Conservation (phyloP, 2,329 filamentous ascomycete genomes). For the Elsinoe australis region DNA sequence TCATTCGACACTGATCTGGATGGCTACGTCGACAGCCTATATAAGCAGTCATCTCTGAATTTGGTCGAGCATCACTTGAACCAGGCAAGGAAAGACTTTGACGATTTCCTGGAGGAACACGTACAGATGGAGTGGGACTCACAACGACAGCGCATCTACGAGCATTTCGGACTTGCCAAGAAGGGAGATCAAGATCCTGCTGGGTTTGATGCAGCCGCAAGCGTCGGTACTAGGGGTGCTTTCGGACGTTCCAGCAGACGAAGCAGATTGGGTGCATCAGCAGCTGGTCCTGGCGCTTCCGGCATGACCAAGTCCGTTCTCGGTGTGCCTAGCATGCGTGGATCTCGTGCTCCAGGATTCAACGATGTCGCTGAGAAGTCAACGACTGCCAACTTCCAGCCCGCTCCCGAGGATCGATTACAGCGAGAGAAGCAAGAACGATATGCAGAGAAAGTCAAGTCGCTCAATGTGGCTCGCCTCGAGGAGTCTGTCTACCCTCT, state of each 20-base stretch:
- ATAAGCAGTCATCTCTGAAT: slow-evolving; percentile 81
- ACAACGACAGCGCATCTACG: slow-evolving; percentile 85
- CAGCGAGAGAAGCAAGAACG: slow-evolving; percentile 76
- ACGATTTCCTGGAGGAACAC: slow-evolving; percentile 88
- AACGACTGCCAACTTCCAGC: slow-evolving; percentile 37
- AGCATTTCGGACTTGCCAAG: slow-evolving; percentile 78
- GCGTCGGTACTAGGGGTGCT: slow-evolving; percentile 30
- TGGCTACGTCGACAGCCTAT: slow-evolving; percentile 75
- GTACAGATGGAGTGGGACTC: slow-evolving; percentile 93
- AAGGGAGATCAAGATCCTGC: slow-evolving; percentile 31
- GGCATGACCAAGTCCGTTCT: slow-evolving; percentile 78
- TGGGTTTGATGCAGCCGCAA: slow-evolving; percentile 31
- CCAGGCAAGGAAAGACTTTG: slow-evolving; percentile 83
- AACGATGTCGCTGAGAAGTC: slow-evolving; percentile 42
- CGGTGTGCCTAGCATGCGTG: slow-evolving; percentile 60
- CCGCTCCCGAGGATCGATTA: slow-evolving; percentile 63
- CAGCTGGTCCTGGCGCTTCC: slow-evolving; percentile 53
- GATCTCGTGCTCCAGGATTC: slow-evolving; percentile 28
- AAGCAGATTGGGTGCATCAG: slow-evolving; percentile 33
- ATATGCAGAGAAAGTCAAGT: slow-evolving; percentile 70
- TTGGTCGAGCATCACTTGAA: slow-evolving; percentile 90
- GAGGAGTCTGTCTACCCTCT: slow-evolving; percentile 63
- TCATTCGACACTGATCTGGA: slow-evolving; percentile 49
- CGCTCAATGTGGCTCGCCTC: slow-evolving; percentile 66
- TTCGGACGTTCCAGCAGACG: slow-evolving; percentile 47